These are phyloP conservation scores for Trichoderma koningii DNA, from an alignment of 2,329 filamentous ascomycete genomes.

Conservation along the genomic window DNA sequence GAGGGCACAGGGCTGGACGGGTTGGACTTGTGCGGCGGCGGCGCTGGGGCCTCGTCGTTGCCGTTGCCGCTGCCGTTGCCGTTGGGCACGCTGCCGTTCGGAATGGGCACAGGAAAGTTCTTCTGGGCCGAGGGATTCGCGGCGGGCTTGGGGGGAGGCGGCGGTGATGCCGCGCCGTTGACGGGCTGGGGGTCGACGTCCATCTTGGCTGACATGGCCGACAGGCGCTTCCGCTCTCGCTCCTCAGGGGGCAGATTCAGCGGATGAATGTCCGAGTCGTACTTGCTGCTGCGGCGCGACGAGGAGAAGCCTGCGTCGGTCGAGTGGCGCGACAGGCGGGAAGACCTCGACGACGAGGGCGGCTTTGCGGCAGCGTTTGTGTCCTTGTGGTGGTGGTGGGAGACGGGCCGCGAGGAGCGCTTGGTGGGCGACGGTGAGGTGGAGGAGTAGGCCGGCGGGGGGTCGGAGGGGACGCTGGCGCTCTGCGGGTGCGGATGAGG, in stretches of 20 bases:
- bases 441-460: slow-evolving; percentile 35
- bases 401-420: slow-evolving; percentile 36
- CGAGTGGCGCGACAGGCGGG: slow-evolving; percentile 52
- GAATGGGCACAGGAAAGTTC: slow-evolving; percentile 56
- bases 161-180: slow-evolving; percentile 56
- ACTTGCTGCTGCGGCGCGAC: slow-evolving; percentile 54
- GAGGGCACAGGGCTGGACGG: slow-evolving; percentile 59
- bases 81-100: slow-evolving; percentile 43
- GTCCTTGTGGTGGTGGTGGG: slow-evolving; percentile 32
- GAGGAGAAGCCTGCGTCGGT: slow-evolving; percentile 50
- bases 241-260: slow-evolving; percentile 90
- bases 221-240: slow-evolving; percentile 78
- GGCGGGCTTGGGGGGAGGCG: slow-evolving; percentile 42
- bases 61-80: slow-evolving; percentile 42
- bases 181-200: slow-evolving; percentile 71
- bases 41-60: slow-evolving; percentile 57
- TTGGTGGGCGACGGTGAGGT: slow-evolving; percentile 38
- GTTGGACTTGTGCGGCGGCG: slow-evolving; percentile 71
- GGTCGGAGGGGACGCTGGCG: slow-evolving; percentile 41
- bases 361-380: slow-evolving; percentile 30
- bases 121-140: slow-evolving; percentile 43
- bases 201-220: slow-evolving; percentile 69
- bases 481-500: slow-evolving; percentile 33
- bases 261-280: slow-evolving; percentile 75
- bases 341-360: slow-evolving; percentile 42